These are phyloP conservation scores for Takakia lepidozioides DNA, from an alignment of 225 moss, liverwort and hornwort genomes.

Conservation along the genomic window DNA sequence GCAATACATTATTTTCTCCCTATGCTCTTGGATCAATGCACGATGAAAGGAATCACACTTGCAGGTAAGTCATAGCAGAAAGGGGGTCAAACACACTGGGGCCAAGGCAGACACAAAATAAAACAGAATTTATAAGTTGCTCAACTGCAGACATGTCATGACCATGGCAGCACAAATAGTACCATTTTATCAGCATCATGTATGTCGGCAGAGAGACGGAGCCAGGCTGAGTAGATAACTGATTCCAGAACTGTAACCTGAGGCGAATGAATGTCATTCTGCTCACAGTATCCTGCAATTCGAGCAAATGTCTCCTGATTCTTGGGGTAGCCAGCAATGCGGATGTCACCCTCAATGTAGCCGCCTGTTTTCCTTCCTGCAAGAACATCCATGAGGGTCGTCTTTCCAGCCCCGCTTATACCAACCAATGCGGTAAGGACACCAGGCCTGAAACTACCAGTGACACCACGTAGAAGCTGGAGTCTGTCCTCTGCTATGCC, in stretches of 20 bases:
- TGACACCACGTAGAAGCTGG: slow-evolving; percentile 43
- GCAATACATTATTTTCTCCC: too few species aligned
- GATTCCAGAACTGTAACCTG: slow-evolving; percentile 89
- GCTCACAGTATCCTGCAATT: slow-evolving; percentile 86
- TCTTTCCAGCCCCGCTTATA: slow-evolving; percentile 92
- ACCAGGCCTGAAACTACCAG: slow-evolving; percentile 45
- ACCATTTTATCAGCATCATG: too few species aligned
- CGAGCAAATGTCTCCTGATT: slow-evolving; percentile 71
- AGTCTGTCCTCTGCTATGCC: slow-evolving; percentile 57
- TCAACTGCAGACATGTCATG: too few species aligned
- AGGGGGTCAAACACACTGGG: too few species aligned
- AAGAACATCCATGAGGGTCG: slow-evolving; percentile 87
- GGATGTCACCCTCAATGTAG: slow-evolving; percentile 79
- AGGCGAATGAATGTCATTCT: slow-evolving; percentile 87
- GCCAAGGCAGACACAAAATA: too few species aligned
- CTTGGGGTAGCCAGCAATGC: slow-evolving; percentile 75
- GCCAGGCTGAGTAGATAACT: slow-evolving; percentile 75
- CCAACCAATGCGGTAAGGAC: slow-evolving; percentile 64
- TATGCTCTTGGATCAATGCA: too few species aligned
- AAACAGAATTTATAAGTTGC: too few species aligned
- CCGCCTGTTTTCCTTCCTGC: slow-evolving; percentile 87
- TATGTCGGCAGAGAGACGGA: slow-evolving; percentile 50
- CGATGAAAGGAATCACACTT: too few species aligned
- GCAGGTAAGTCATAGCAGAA: too few species aligned
- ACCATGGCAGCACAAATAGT: too few species aligned